phyloP scores from a whole-genome alignment of 1,284 basidiomycete species.

The Moniliella sp. region DNA sequence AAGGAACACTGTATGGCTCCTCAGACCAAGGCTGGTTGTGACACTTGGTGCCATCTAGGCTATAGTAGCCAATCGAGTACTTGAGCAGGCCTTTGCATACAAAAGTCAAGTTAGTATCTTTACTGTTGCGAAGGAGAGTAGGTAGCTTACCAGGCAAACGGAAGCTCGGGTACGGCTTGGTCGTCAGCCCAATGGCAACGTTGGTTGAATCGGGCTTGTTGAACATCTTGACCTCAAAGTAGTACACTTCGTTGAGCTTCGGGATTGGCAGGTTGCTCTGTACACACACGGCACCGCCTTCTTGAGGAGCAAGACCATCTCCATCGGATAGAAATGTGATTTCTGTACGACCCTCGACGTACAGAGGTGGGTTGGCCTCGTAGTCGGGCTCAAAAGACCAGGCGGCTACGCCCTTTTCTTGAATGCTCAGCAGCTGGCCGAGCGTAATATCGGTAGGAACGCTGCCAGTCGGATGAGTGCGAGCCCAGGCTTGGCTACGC shows the following conservation, averaged over 20 bases:
- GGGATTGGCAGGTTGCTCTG: slow-evolving; percentile 31
- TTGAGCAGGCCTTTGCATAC: slow-evolving; percentile 46
- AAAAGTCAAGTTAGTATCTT: not conserved
- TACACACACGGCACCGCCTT: slow-evolving; percentile 28
- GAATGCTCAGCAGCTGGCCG: slow-evolving; percentile 29
- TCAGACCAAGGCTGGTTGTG: slow-evolving; percentile 90
- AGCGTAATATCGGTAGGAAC: slow-evolving; percentile 31
- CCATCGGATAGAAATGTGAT: slow-evolving; percentile 31
- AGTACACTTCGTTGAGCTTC: slow-evolving; percentile 34
- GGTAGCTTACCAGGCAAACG: slow-evolving; percentile 8
- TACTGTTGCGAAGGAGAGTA: no score
- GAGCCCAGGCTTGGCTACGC: slow-evolving; percentile 57
- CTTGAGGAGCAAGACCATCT: slow-evolving; percentile 28
- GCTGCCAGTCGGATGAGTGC: slow-evolving; percentile 10
- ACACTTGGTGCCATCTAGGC: slow-evolving; percentile 74
- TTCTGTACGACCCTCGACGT: slow-evolving; percentile 29
- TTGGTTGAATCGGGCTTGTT: slow-evolving; percentile 26
- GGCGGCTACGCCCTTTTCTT: slow-evolving; percentile 32
- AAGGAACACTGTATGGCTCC: slow-evolving; percentile 56
- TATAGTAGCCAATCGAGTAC: slow-evolving; percentile 87
- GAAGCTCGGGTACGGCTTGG: slow-evolving; percentile 31
- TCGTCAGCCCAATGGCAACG: slow-evolving; percentile 24
- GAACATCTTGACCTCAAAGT: slow-evolving; percentile 34
- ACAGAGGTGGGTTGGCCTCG: slow-evolving; percentile 27
- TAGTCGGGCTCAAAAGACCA: slow-evolving; percentile 33